These are phyloP conservation scores for Thamnidium elegans DNA, from an alignment of 192 early-diverging fungal species.

Conservation along the genomic window DNA sequence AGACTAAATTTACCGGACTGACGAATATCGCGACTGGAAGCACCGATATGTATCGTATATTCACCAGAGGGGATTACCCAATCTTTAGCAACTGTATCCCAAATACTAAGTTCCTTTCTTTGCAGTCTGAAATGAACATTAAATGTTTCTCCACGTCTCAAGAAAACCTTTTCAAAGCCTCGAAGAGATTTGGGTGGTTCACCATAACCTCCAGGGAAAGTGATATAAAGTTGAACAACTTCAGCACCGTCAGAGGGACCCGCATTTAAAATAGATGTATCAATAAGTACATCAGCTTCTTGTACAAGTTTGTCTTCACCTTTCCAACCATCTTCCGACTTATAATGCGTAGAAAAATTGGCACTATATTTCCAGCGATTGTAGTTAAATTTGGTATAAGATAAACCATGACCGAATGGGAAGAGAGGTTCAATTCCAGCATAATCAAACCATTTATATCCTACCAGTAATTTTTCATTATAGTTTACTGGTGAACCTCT, in stretches of 20 bases:
- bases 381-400: slow-evolving; percentile 64
- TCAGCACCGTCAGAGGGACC: slow-evolving; percentile 32
- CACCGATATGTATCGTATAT: slow-evolving; percentile 51
- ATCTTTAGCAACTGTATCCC: slow-evolving; percentile 26
- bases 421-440: slow-evolving; percentile 49
- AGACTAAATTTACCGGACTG: slow-evolving; percentile 15
- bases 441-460: slow-evolving; percentile 52
- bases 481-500: slow-evolving; percentile 26
- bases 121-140: slow-evolving; percentile 43
- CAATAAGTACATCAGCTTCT: slow-evolving; percentile 14
- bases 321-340: no score
- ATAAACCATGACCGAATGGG: slow-evolving; percentile 63
- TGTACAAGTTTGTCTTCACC: not conserved
- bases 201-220: slow-evolving; percentile 39
- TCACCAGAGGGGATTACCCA: slow-evolving; percentile 52
- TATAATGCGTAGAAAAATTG: not conserved
- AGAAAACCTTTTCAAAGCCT: slow-evolving; percentile 33
- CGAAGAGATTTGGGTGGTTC: slow-evolving; percentile 41
- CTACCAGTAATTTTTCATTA: slow-evolving; percentile 51
- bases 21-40: slow-evolving; percentile 49
- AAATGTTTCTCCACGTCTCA: not conserved
- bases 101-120: slow-evolving; percentile 48
- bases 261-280: slow-evolving; percentile 32
- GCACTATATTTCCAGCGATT: slow-evolving; percentile 19
- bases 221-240: slow-evolving; percentile 41